Evolutionary conservation across 805 yeast genomes (phyloP).

Genomic region (Zygoascus biomembranicola): DNA sequence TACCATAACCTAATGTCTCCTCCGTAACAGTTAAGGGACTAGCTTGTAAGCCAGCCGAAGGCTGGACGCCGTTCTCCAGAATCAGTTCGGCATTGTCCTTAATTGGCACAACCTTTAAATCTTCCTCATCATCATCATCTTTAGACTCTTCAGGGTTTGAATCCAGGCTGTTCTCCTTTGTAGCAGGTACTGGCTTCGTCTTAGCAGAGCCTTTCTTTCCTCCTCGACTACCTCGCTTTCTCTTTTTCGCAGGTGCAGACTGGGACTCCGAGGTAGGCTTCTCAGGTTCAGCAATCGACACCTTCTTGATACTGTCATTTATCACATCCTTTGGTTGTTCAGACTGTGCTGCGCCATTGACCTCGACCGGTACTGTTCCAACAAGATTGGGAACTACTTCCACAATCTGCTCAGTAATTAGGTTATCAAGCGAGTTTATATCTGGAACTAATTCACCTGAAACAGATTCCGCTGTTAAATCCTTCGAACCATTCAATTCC

Average conservation of each 20-base stretch:
- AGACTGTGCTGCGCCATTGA: too few species aligned
- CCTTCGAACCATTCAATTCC: too few species aligned
- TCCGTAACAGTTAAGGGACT: constrained; percentile 44
- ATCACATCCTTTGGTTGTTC: not conserved
- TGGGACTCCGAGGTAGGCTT: constrained; percentile 26
- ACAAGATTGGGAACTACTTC: too few species aligned
- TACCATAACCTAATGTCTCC: constrained; percentile 84
- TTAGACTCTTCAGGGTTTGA: not conserved
- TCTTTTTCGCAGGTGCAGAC: constrained; percentile 36
- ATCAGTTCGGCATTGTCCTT: constrained; percentile 5
- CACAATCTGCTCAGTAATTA: too few species aligned
- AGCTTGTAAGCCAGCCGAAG: constrained; percentile 8
- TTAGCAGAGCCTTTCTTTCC: constrained; percentile 45
- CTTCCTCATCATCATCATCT: constrained; percentile 6
- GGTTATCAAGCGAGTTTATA: too few species aligned
- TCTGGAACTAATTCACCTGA: too few species aligned
- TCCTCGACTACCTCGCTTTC: constrained; percentile 83
- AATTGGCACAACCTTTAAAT: not conserved
- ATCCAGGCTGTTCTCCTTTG: not conserved
- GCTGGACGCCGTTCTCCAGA: constrained; percentile 4
- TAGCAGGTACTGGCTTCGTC: not conserved
- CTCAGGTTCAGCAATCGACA: constrained; percentile 10
- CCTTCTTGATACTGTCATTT: not conserved
- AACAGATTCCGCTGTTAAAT: too few species aligned
- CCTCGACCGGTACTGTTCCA: too few species aligned